Conservation (phyloP, 352 stramenopile genomes). For the Globisporangium polare region DNA sequence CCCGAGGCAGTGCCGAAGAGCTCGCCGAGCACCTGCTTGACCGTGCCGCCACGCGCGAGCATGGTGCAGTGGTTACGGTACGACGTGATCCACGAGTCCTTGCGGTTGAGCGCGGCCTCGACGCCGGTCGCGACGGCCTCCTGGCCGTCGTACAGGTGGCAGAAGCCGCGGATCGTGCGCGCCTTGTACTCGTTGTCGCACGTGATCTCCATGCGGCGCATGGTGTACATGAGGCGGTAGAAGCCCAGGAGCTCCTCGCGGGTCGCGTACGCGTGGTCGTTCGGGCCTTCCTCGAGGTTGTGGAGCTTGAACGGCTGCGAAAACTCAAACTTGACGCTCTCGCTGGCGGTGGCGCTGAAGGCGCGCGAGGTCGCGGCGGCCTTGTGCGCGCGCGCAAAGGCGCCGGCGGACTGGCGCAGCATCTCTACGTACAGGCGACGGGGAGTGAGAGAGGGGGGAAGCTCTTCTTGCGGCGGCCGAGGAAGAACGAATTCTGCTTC, state of each 20-base stretch:
- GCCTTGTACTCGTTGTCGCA: slow-evolving; percentile 99
- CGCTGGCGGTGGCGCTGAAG: slow-evolving; percentile 59
- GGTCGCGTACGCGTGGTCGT: slow-evolving; percentile 69
- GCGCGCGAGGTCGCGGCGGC: slow-evolving; percentile 30
- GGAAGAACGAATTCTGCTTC: slow-evolving; percentile 16
- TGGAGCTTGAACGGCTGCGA: slow-evolving; percentile 76
- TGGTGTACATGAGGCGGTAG: slow-evolving; percentile 99
- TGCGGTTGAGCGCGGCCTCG: slow-evolving; percentile 91
- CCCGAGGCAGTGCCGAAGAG: slow-evolving; percentile 94
- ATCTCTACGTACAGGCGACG: slow-evolving; percentile 21
- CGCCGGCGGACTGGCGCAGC: slow-evolving; percentile 54
- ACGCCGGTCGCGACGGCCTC: slow-evolving; percentile 99
- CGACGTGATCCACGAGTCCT: slow-evolving; percentile 98
- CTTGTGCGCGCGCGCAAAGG: slow-evolving; percentile 30
- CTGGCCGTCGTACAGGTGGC: slow-evolving; percentile 99
- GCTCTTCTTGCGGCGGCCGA: slow-evolving; percentile 9
- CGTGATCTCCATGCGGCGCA: slow-evolving; percentile 99
- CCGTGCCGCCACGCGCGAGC: slow-evolving; percentile 91
- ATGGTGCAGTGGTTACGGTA: slow-evolving; percentile 99
- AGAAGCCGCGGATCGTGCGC: slow-evolving; percentile 98
- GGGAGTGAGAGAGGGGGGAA: background rate
- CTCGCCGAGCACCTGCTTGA: slow-evolving; percentile 94
- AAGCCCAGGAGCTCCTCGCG: slow-evolving; percentile 97
- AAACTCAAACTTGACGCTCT: slow-evolving; percentile 68
- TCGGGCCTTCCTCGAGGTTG: slow-evolving; percentile 65